Conservation (phyloP, 2,329 filamentous ascomycete species). For the Coniochaeta ligniaria region DNA sequence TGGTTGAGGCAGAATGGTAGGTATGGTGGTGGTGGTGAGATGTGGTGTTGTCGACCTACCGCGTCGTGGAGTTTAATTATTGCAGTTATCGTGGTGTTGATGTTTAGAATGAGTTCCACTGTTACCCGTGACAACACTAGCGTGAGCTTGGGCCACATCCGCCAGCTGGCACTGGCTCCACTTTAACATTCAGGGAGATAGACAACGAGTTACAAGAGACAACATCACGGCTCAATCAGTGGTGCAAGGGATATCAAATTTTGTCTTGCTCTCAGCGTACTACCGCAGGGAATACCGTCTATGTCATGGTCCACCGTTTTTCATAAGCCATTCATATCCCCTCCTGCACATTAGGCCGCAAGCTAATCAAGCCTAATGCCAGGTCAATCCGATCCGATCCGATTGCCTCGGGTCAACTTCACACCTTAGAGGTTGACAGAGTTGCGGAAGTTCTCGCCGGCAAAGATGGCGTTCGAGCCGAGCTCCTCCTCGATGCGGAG, state of each 20-base stretch:
- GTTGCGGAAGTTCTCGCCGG: constrained; percentile 86
- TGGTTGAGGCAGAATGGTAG: not conserved
- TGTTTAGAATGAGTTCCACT: not conserved
- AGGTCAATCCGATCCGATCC: constrained; percentile 8
- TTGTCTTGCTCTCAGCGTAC: not conserved
- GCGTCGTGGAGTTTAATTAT: not conserved
- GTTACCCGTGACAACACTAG: not conserved
- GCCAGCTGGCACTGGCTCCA: not conserved
- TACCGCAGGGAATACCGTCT: not conserved
- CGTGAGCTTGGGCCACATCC: not conserved
- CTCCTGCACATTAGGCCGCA: not conserved
- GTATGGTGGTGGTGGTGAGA: not conserved
- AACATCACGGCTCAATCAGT: not conserved
- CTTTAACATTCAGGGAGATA: no score
- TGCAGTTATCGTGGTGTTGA: not conserved
- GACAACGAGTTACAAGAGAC: no score
- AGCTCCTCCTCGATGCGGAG: constrained; percentile 99
- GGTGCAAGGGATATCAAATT: not conserved
- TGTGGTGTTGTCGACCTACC: constrained; percentile 1
- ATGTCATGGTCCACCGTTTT: not conserved
- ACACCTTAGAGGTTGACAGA: constrained; percentile 72
- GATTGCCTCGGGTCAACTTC: constrained; percentile 2
- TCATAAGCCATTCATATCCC: not conserved
- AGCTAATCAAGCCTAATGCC: not conserved
- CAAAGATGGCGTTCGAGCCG: constrained; percentile 83